These are phyloP conservation scores for Fusarium floridanum DNA, from an alignment of 2,329 filamentous ascomycete species.

Conservation along the genomic window DNA sequence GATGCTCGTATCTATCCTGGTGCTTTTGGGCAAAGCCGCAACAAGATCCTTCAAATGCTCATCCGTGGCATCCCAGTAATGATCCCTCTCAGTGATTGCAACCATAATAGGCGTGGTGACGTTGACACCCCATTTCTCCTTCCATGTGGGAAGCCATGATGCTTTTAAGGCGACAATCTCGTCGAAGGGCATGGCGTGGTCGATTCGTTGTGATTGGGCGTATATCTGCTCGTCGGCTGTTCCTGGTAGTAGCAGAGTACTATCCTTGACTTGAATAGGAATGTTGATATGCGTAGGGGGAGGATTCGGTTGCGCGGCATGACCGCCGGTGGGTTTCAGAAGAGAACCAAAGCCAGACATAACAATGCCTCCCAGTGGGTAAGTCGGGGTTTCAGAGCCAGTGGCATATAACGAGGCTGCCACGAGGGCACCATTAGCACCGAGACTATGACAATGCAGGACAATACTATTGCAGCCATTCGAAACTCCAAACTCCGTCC, in stretches of 20 bases:
- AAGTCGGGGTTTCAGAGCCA: neutral
- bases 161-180: slow-evolving; percentile 27
- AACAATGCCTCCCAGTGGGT: slow-evolving; percentile 34
- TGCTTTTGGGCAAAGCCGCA: slow-evolving; percentile 20
- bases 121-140: slow-evolving; percentile 32
- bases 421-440: slow-evolving; percentile 30
- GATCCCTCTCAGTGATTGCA: slow-evolving; percentile 22
- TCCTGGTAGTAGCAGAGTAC: slow-evolving; percentile 30
- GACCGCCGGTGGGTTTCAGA: slow-evolving; percentile 24
- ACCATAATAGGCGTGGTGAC: slow-evolving; percentile 36
- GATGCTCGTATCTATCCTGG: slow-evolving; percentile 35
- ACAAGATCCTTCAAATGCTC: slow-evolving; percentile 34
- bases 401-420: slow-evolving; percentile 30
- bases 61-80: slow-evolving; percentile 36
- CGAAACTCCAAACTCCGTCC: slow-evolving; percentile 25
- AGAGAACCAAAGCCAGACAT: slow-evolving; percentile 35
- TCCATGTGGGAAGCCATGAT: slow-evolving; percentile 35
- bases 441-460: slow-evolving; percentile 37
- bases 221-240: slow-evolving; percentile 33
- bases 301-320: slow-evolving; percentile 15
- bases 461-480: slow-evolving; percentile 36
- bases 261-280: slow-evolving; percentile 34
- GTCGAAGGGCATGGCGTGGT: slow-evolving; percentile 33
- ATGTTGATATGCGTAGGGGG: slow-evolving; percentile 29
- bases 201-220: slow-evolving; percentile 26